phyloP scores from a whole-genome alignment of 2,329 filamentous ascomycete genomes.

The Emmonsiellopsis sp. region DNA sequence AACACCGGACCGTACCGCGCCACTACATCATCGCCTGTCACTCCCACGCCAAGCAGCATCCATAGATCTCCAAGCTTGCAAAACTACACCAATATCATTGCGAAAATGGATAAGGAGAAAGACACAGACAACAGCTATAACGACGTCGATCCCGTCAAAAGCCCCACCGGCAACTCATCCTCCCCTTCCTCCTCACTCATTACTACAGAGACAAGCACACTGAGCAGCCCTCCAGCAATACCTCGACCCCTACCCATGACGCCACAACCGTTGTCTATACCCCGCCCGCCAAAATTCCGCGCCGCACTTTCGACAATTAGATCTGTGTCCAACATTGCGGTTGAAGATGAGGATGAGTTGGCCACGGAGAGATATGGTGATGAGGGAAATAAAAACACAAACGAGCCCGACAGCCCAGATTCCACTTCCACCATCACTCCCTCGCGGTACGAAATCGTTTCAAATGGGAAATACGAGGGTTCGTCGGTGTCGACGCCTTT shows the following conservation, averaged over 20 bases:
- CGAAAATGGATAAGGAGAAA: neutral
- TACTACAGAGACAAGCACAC: too few relatives aligned
- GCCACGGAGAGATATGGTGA: neutral
- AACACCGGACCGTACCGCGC: neutral
- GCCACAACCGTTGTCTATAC: neutral
- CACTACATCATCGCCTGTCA: neutral
- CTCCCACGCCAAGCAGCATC: neutral
- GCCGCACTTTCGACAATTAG: neutral
- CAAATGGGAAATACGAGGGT: neutral
- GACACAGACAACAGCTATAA: neutral
- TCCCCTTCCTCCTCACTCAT: too few relatives aligned
- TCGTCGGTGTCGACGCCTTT: neutral
- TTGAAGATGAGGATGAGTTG: neutral
- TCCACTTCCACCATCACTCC: neutral
- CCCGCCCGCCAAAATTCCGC: neutral
- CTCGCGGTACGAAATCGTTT: neutral
- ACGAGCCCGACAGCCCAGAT: neutral
- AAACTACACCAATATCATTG: neutral
- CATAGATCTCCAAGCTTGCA: neutral
- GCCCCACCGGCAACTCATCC: neutral
- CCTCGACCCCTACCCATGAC: neutral
- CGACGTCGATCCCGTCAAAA: neutral
- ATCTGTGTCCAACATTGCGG: conserved; percentile 1
- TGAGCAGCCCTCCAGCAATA: neutral
- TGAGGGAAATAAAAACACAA: neutral